Conservation (phyloP, 192 early-diverging fungal species). For the Allomyces macrogynus region DNA sequence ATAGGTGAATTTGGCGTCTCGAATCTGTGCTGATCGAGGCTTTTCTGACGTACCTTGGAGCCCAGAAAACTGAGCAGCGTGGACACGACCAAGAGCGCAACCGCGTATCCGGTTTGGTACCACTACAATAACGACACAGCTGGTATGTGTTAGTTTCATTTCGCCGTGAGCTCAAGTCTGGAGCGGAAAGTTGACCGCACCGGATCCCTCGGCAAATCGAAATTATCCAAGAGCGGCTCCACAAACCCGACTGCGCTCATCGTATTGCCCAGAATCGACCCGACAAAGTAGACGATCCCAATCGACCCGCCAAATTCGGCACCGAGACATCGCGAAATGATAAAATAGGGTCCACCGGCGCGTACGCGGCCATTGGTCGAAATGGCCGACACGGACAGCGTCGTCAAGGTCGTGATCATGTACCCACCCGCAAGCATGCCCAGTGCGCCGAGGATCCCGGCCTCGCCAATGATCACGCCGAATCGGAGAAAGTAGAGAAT, state of each 20-base stretch:
- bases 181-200: no score
- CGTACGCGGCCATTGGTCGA: constrained; percentile 42
- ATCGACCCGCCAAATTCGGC: constrained; percentile 56
- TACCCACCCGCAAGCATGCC: constrained; percentile 37
- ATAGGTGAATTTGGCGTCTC: no score
- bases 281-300: constrained; percentile 38
- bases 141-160: no score
- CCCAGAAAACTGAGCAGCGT: constrained; percentile 32
- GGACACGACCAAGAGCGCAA: constrained; percentile 28
- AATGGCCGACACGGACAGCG: constrained; percentile 44
- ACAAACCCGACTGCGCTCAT: constrained; percentile 45
- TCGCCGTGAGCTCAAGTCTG: no score
- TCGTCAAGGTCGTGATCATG: constrained; percentile 36
- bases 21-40: no score
- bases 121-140: constrained; percentile 1
- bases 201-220: constrained; percentile 16
- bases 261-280: constrained; percentile 31
- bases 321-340: constrained; percentile 40
- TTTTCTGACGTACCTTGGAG: constrained; percentile 19
- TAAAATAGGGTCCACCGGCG: constrained; percentile 48
- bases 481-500: constrained; percentile 49
- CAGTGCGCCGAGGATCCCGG: constrained; percentile 37
- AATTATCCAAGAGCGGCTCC: constrained; percentile 38
- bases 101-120: constrained; percentile 34
- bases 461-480: constrained; percentile 41